Evolutionary conservation across 1,284 basidiomycete species (phyloP).

Genomic region (Laetiporus sulphureus): DNA sequence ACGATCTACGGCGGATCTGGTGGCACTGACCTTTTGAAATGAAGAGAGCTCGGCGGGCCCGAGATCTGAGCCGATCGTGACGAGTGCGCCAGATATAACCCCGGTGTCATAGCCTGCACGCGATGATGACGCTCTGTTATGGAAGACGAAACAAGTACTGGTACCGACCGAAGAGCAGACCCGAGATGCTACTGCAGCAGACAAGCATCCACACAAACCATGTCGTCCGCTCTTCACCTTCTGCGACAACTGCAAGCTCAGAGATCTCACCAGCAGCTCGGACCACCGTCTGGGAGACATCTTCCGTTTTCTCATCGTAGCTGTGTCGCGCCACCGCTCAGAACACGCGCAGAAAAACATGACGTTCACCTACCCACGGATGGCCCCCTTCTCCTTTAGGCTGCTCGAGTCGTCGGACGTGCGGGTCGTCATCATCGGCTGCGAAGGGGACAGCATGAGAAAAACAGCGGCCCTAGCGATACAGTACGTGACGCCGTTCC

Average conservation of each 20-base stretch:
- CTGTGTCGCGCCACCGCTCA: conserved; percentile 8
- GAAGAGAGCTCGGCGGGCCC: conserved; percentile 52
- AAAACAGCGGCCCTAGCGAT: no score
- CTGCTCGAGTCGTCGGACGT: not conserved
- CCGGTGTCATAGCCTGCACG: conserved; percentile 71
- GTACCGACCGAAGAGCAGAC: conserved; percentile 64
- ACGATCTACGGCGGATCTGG: no score
- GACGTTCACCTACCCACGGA: no score
- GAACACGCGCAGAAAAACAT: not conserved
- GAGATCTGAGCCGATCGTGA: conserved; percentile 66
- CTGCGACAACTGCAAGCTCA: conserved; percentile 55
- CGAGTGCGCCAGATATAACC: conserved; percentile 71
- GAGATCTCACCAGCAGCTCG: conserved; percentile 50
- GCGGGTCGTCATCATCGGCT: no score
- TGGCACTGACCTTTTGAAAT: conserved; percentile 50
- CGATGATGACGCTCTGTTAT: not conserved
- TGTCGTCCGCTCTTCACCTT: conserved; percentile 63
- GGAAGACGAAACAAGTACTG: not conserved
- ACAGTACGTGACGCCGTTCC: no score
- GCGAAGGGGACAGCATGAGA: no score
- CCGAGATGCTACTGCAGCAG: conserved; percentile 63
- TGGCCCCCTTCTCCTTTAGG: not conserved
- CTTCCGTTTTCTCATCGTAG: conserved; percentile 18
- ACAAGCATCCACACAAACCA: conserved; percentile 70
- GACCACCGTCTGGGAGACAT: conserved; percentile 13